Percentiles rank a stretch among this genome's conserved stretches.
Conservation (phyloP, 2,329 filamentous ascomycete species). For the Dryadomyces sulphureus region DNA sequence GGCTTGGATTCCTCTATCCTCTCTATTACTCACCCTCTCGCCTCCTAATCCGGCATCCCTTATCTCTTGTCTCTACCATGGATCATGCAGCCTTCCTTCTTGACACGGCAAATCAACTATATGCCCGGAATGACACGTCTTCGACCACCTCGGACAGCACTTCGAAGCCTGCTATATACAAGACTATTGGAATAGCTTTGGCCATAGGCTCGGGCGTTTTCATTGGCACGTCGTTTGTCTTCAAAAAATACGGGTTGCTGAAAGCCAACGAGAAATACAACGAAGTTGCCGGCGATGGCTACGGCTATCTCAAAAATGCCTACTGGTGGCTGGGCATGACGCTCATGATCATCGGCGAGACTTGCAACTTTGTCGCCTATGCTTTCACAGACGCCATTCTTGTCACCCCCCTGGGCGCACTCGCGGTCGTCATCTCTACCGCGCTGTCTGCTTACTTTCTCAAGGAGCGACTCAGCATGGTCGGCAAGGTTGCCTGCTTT, state of each 20-base stretch:
- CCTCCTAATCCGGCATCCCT: neutral
- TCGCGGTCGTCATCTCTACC: slow-evolving; percentile 85
- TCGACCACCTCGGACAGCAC: slow-evolving; percentile 7
- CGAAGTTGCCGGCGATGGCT: slow-evolving; percentile 88
- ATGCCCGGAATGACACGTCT: slow-evolving; percentile 24
- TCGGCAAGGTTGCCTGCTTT: slow-evolving; percentile 93
- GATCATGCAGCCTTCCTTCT: slow-evolving; percentile 15
- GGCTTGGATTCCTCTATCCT: neutral
- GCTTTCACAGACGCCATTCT: slow-evolving; percentile 93
- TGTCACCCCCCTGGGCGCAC: slow-evolving; percentile 79
- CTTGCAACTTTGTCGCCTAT: slow-evolving; percentile 96
- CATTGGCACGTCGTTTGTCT: slow-evolving; percentile 86
- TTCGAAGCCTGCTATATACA: slow-evolving; percentile 45
- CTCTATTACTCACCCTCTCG: neutral
- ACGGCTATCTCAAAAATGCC: slow-evolving; percentile 87
- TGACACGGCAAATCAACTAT: slow-evolving; percentile 22
- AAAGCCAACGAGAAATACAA: slow-evolving; percentile 94
- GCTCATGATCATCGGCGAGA: slow-evolving; percentile 90
- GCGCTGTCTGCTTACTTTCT: slow-evolving; percentile 87
- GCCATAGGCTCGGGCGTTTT: slow-evolving; percentile 81
- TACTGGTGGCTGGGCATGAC: slow-evolving; percentile 97
- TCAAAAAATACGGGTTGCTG: slow-evolving; percentile 86
- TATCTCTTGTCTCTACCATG: slow-evolving; percentile 11
- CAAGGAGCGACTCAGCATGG: slow-evolving; percentile 87
- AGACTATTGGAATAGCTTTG: slow-evolving; percentile 71